These are phyloP conservation scores for Fistulifera solaris DNA, from an alignment of 108 stramenopile genomes.

Conservation along the genomic window DNA sequence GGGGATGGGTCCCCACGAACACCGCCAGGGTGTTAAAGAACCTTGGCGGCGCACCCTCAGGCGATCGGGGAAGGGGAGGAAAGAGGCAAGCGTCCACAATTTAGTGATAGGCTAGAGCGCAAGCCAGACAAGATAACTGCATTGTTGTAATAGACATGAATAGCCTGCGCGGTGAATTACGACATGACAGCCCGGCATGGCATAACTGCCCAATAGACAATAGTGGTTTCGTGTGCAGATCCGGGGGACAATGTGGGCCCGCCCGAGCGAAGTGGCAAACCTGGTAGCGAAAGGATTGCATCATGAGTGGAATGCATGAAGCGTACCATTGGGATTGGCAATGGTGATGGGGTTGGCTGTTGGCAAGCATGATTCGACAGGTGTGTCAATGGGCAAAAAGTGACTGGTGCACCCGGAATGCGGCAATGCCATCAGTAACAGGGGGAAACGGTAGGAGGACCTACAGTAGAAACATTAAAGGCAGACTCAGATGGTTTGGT, in stretches of 20 bases:
- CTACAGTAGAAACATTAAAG: neutral
- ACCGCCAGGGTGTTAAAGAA: too few relatives aligned
- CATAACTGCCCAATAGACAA: conserved; percentile 10
- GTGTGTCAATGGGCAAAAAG: neutral
- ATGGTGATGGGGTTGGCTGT: neutral
- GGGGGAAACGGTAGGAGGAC: neutral
- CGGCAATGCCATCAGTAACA: neutral
- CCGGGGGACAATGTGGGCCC: conserved; percentile 9
- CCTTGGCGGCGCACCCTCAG: too few relatives aligned
- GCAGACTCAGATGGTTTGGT: neutral
- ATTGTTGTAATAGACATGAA: neutral
- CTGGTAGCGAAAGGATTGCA: neutral
- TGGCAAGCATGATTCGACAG: neutral
- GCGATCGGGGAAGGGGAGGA: too few relatives aligned
- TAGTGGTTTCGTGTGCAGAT: neutral
- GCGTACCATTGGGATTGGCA: neutral
- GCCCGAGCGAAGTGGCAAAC: neutral
- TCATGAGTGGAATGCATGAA: conserved; percentile 7
- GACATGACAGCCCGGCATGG: conserved; percentile 7
- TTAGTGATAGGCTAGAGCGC: neutral
- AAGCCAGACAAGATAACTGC: neutral
- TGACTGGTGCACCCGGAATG: conserved; percentile 1
- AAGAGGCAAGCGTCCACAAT: too few relatives aligned
- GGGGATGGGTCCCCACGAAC: too few relatives aligned
- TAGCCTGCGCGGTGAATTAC: neutral